phyloP scores from a whole-genome alignment of 352 stramenopile genomes.

The Globisporangium apiculatum region DNA sequence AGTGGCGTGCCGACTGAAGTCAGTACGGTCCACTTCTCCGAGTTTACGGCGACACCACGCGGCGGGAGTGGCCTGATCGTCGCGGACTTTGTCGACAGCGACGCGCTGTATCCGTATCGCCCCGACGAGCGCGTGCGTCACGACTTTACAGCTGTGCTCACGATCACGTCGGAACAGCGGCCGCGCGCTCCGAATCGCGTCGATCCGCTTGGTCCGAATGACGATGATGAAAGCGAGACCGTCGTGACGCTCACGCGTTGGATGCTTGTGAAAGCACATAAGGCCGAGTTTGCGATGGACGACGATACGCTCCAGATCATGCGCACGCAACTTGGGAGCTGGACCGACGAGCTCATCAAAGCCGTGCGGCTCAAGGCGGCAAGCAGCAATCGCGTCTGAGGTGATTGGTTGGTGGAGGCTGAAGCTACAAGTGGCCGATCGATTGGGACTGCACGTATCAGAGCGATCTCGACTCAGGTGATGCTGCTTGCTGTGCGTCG shows the following conservation, averaged over 20 bases:
- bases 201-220: too few species aligned
- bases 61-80: slow-evolving; percentile 22
- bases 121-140: slow-evolving; percentile 23
- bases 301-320: not conserved
- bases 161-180: slow-evolving; percentile 7
- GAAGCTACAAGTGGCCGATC: too few species aligned
- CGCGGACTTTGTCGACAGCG: slow-evolving; percentile 31
- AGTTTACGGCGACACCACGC: slow-evolving; percentile 15
- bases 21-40: slow-evolving; percentile 27
- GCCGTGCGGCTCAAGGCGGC: slow-evolving; percentile 16
- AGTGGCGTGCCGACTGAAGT: slow-evolving; percentile 23
- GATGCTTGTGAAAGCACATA: not conserved
- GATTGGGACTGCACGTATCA: too few species aligned
- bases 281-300: not conserved
- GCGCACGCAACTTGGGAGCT: not conserved
- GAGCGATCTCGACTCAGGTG: too few species aligned
- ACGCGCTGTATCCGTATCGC: slow-evolving; percentile 37
- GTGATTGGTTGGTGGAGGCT: too few species aligned
- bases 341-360: slow-evolving; percentile 24
- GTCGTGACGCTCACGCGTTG: slow-evolving; percentile 22
- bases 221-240: slow-evolving; percentile 6
- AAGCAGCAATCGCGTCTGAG: too few species aligned
- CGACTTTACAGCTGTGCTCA: slow-evolving; percentile 17
- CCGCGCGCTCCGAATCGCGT: not conserved
- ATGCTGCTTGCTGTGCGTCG: too few species aligned